These are phyloP conservation scores for Penicillium sp. DNA, from an alignment of 2,329 filamentous ascomycete species.

Conservation along the genomic window DNA sequence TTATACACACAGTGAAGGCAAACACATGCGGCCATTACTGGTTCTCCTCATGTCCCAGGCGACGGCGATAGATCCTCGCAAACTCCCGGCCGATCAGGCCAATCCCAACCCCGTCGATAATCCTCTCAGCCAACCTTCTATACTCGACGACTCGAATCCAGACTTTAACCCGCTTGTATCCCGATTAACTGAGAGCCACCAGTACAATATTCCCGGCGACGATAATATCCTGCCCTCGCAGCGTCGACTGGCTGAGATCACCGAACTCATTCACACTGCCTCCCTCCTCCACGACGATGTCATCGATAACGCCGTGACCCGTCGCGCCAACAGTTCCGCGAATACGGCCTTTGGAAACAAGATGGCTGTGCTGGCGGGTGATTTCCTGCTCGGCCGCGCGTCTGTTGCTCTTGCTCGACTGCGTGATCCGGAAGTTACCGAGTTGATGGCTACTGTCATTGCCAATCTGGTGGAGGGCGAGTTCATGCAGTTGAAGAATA, in stretches of 20 bases:
- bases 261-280: constrained; percentile 95
- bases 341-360: constrained; percentile 98
- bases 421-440: constrained; percentile 90
- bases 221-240: constrained; percentile 84
- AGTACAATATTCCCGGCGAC: constrained; percentile 50
- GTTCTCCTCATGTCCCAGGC: constrained; percentile 96
- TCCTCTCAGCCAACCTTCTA: constrained; percentile 62
- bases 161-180: constrained; percentile 61
- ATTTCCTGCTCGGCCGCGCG: constrained; percentile 89
- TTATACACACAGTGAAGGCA: constrained; percentile 95
- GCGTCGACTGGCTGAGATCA: constrained; percentile 90
- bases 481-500: constrained; percentile 99
- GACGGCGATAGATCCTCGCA: constrained; percentile 77
- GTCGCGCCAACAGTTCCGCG: constrained; percentile 82
- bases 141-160: constrained; percentile 84
- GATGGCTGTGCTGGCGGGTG: constrained; percentile 97
- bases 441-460: constrained; percentile 93
- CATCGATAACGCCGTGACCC: constrained; percentile 86
- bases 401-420: constrained; percentile 91
- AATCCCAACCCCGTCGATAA: constrained; percentile 56
- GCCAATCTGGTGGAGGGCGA: constrained; percentile 97
- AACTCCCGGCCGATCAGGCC: constrained; percentile 46
- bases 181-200: constrained; percentile 37
- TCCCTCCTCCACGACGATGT: constrained; percentile 98
- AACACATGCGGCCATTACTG: constrained; percentile 92